phyloP scores from a whole-genome alignment of 139 green algal species.

The Tetradesmus obliquus region DNA sequence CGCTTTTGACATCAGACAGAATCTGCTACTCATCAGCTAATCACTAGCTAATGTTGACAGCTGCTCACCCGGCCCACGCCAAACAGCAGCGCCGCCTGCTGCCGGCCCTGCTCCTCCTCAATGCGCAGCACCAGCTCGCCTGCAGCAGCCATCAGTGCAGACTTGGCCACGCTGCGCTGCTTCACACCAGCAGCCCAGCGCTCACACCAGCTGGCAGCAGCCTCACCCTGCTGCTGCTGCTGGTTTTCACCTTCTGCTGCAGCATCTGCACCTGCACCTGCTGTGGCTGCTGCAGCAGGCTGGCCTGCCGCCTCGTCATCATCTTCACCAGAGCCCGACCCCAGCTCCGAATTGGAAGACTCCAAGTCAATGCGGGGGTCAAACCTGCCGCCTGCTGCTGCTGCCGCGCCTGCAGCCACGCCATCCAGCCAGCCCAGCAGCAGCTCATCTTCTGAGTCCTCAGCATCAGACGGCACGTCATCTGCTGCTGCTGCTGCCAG shows the following conservation, averaged over 20 bases:
- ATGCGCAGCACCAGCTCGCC: slow-evolving; percentile 39
- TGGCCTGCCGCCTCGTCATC: not conserved
- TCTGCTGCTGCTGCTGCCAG: not conserved
- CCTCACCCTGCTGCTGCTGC: slow-evolving; percentile 6
- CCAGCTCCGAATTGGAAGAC: not conserved
- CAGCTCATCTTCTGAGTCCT: not conserved
- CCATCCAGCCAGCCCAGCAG: not conserved
- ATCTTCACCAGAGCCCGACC: not conserved
- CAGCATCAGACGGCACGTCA: not conserved
- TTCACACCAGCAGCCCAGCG: slow-evolving; percentile 15
- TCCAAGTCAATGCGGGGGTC: not conserved
- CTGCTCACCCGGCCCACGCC: slow-evolving; percentile 16
- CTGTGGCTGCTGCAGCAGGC: not conserved
- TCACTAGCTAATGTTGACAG: too few relatives aligned
- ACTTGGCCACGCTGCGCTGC: not conserved
- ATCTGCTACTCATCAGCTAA: too few relatives aligned
- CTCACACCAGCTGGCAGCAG: not conserved
- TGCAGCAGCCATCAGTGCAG: slow-evolving; percentile 3
- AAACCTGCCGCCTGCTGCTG: not conserved
- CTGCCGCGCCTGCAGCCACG: not conserved
- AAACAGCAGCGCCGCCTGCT: slow-evolving; percentile 5
- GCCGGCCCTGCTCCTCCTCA: slow-evolving; percentile 41
- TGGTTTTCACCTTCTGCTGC: slow-evolving; percentile 4
- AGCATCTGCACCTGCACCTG: not conserved
- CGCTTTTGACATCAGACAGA: too few relatives aligned